Conservation (phyloP, 139 green algal genomes). For the Tetratostichococcus sp. region DNA sequence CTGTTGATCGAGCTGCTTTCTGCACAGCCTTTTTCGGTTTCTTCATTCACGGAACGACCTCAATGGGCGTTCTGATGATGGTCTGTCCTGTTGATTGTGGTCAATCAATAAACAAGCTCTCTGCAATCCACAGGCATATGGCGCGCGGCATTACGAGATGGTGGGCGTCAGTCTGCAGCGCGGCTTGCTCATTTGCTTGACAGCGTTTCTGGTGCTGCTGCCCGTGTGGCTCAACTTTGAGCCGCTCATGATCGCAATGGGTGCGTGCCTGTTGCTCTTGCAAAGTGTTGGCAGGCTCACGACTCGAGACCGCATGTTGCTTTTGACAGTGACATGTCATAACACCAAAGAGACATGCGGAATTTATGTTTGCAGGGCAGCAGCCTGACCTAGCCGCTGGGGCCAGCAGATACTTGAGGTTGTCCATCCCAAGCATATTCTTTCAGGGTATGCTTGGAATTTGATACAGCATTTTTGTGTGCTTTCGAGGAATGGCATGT, state of each 20-base stretch:
- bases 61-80: no score
- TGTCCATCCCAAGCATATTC: slow-evolving; percentile 36
- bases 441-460: background rate
- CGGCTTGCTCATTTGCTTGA: slow-evolving; percentile 46
- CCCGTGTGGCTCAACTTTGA: slow-evolving; percentile 42
- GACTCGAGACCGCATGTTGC: no score
- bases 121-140: slow-evolving; percentile 35
- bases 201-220: slow-evolving; percentile 26
- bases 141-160: slow-evolving; percentile 47
- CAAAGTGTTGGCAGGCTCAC: no score
- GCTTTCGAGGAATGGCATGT: no score
- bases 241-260: slow-evolving; percentile 30
- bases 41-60: no score
- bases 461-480: no score
- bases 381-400: slow-evolving; percentile 30
- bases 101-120: no score
- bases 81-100: no score
- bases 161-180: slow-evolving; percentile 58
- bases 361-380: slow-evolving; percentile 29
- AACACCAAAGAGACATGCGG: no score
- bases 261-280: background rate
- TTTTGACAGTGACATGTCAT: no score
- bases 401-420: slow-evolving; percentile 31
- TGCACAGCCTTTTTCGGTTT: no score
- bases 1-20: no score